Conservation (phyloP, 805 yeast species). For the Pichia paraexigua region DNA sequence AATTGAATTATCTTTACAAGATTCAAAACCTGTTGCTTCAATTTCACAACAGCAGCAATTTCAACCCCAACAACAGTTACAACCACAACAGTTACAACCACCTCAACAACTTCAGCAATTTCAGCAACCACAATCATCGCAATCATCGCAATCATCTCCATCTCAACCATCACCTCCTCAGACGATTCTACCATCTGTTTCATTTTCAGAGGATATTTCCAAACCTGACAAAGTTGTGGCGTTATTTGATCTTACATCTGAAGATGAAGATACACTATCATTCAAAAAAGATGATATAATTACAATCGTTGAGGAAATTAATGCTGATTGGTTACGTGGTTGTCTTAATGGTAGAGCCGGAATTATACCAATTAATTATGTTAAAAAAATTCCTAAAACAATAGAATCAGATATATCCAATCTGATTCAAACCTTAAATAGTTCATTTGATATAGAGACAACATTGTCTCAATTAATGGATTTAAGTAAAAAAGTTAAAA, state of each 20-base stretch:
- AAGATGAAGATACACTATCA: conserved; percentile 81
- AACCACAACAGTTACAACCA: conserved; percentile 10
- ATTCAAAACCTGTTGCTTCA: conserved; percentile 31
- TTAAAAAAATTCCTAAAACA: conserved; percentile 64
- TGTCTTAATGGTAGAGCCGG: conserved; percentile 74
- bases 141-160: not conserved
- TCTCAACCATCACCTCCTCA: conserved; percentile 5
- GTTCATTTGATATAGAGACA: conserved; percentile 57
- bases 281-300: conserved; percentile 84
- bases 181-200: not conserved
- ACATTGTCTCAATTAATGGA: conserved; percentile 48
- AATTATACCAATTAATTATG: conserved; percentile 88
- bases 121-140: not conserved
- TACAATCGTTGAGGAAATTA: conserved; percentile 77
- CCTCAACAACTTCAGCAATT: not conserved
- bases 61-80: conserved; percentile 1
- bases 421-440: conserved; percentile 43
- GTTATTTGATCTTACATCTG: conserved; percentile 67
- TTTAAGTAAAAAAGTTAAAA: conserved; percentile 27
- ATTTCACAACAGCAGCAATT: not conserved
- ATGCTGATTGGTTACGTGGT: conserved; percentile 95
- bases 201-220: conserved; percentile 2
- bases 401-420: conserved; percentile 49
- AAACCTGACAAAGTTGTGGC: conserved; percentile 55
- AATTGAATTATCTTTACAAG: conserved; percentile 63